phyloP scores from a whole-genome alignment of 805 yeast genomes.

The Nakazawaea ishiwadae region DNA sequence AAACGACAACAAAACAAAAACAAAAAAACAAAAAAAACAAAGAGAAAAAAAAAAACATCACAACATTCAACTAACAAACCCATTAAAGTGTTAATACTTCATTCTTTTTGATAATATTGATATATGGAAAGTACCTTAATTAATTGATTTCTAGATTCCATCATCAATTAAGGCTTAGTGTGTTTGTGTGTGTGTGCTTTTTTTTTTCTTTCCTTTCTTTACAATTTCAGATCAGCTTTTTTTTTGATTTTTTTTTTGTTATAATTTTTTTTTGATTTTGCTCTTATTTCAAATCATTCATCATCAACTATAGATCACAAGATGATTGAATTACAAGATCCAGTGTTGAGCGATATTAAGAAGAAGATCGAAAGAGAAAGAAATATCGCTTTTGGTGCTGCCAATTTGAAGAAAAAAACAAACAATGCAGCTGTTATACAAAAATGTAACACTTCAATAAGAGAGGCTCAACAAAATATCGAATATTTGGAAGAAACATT shows the following conservation, averaged over 20 bases:
- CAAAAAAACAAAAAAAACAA: too few species aligned
- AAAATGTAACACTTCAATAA: conserved; percentile 82
- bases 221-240: background rate
- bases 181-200: too few species aligned
- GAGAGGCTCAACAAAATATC: conserved; percentile 89
- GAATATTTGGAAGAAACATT: conserved; percentile 81
- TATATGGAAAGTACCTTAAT: too few species aligned
- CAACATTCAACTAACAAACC: too few species aligned
- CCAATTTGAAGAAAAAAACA: conserved; percentile 73
- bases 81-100: too few species aligned
- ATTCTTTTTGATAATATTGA: too few species aligned
- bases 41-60: too few species aligned
- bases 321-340: conserved; percentile 23
- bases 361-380: conserved; percentile 84
- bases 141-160: too few species aligned
- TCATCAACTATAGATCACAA: background rate
- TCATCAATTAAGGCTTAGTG: too few species aligned
- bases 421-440: conserved; percentile 79
- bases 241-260: background rate
- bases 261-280: background rate
- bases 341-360: conserved; percentile 61
- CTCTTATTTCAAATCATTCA: background rate
- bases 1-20: too few species aligned
- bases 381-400: conserved; percentile 85
- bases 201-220: too few species aligned